Evolutionary conservation across 139 green algal genomes (phyloP), one percentile per base, ranked within the genome.

Genomic region (Micractinium sp.): DNA sequence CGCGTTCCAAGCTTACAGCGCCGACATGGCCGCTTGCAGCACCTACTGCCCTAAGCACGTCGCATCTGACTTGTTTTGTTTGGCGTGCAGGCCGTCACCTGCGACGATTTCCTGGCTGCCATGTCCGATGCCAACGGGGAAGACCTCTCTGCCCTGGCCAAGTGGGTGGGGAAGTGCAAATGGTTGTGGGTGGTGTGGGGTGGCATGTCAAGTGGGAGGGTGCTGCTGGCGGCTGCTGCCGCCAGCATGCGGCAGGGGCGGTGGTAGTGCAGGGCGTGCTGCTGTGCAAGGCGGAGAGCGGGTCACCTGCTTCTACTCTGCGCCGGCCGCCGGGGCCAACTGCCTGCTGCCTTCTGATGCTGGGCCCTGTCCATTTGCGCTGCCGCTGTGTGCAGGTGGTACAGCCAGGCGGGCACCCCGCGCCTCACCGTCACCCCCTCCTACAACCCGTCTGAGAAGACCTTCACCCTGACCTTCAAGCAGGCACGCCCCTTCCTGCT

Each of bases 61-160:
- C 47, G 35, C 18, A 56, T 60, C 16, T 15, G 35, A 5, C 3
- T 25, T 23, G 36, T 16, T 60, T 27, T 36, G 0, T 0, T 66
- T 3, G 33, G 22, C 9, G 25, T 79, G 36, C 83, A 87, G 78
- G 98, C 98, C 0, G 98, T 99, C 22, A 99, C 98, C 0, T 99
- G 97, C 87, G 98, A 99, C 85, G 98, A 99, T 93, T 99, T 99
- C 92, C 90, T 97, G 56, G 93, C 94, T 0, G 98, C 98, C 63
- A 99, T 99, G 98, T 94, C 94, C 1, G 98, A 99, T 88, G 98
- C 98, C 71, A 99, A 99, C 90, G 90, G 91, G 39, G 93, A 92
- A 61, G 96, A 99, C 87, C 95, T 99, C 31, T 92, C 85, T 23
- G 71, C 89, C 27, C 92, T 99, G 39, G 81, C 85, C 61, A 69